phyloP scores from a whole-genome alignment of 257 asterid genomes.

The Solanum chiquidenum region DNA sequence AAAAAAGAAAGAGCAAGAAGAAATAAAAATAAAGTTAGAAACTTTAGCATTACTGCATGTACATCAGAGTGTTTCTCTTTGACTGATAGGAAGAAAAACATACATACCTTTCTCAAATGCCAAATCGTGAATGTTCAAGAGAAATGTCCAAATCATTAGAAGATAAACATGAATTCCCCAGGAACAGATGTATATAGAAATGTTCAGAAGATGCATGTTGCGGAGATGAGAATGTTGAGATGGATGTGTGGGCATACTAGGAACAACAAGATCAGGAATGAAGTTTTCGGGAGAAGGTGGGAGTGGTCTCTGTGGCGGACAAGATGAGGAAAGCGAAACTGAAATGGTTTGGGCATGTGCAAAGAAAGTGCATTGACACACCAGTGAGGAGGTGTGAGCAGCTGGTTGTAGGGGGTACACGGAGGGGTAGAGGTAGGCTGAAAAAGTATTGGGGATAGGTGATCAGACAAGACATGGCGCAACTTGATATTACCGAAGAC shows the following conservation, averaged over 20 bases:
- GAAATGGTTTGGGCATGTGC: not conserved
- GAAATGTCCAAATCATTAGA: not conserved
- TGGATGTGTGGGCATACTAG: too few relatives aligned
- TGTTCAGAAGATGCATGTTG: not conserved
- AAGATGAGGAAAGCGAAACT: too few relatives aligned
- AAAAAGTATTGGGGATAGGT: not conserved
- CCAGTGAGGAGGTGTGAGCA: not conserved
- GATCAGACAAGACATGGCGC: accelerated
- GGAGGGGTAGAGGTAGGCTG: not conserved
- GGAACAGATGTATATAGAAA: not conserved
- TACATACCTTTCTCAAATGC: not conserved
- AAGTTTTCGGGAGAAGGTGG: not conserved
- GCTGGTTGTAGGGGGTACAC: accelerated
- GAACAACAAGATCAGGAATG: not conserved
- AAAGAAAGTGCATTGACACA: not conserved
- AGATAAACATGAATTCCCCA: not conserved
- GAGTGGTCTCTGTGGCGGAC: not conserved
- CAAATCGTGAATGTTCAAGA: not conserved
- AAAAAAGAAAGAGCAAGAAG: not conserved
- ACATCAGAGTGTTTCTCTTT: not conserved
- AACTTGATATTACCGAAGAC: not conserved
- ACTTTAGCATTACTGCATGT: not conserved
- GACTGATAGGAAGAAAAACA: not conserved
- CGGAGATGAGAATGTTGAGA: not conserved
- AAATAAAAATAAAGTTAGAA: not conserved